phyloP scores from a whole-genome alignment of 345 rosid genomes.

The Heritiera littoralis region DNA sequence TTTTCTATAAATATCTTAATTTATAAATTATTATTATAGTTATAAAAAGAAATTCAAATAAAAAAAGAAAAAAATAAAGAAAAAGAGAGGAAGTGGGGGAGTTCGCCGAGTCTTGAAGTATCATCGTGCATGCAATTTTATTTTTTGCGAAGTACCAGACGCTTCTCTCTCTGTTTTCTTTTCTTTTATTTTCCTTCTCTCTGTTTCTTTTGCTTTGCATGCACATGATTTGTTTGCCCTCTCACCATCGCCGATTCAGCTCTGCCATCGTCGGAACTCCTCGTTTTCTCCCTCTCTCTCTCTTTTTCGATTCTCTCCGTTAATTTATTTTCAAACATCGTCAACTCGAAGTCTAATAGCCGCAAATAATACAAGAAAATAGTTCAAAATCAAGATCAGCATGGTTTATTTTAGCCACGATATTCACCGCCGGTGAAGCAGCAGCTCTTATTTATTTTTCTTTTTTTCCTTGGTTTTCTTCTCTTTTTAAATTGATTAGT shows the following conservation, averaged over 20 bases:
- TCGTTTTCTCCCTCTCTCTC: not conserved
- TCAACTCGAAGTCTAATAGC: not conserved
- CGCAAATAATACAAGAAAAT: not conserved
- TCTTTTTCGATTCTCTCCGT: not conserved
- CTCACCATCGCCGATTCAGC: slow-evolving; percentile 29
- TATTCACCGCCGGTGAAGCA: slow-evolving; percentile 8
- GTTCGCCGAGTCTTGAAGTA: slow-evolving; percentile 67
- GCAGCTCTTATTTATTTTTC: not conserved
- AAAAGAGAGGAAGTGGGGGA: slow-evolving; percentile 24
- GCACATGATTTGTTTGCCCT: slow-evolving; percentile 33
- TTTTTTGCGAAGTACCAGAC: slow-evolving; percentile 33
- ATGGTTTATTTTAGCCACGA: not conserved
- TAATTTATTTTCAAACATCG: not conserved
- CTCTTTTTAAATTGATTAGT: not conserved
- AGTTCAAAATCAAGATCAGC: not conserved
- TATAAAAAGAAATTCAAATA: too few relatives aligned
- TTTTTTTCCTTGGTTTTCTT: not conserved
- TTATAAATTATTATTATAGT: too few relatives aligned
- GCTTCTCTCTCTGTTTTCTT: not conserved
- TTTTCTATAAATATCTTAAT: too few relatives aligned
- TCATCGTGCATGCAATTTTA: slow-evolving; percentile 65
- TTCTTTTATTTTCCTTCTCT: not conserved
- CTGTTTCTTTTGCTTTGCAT: slow-evolving; percentile 35
- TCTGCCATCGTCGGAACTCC: slow-evolving; percentile 23
- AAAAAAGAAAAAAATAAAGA: not conserved